Base-by-base conservation (phyloP, 139 green algal species). In the Tetraselmis striata region DNA sequence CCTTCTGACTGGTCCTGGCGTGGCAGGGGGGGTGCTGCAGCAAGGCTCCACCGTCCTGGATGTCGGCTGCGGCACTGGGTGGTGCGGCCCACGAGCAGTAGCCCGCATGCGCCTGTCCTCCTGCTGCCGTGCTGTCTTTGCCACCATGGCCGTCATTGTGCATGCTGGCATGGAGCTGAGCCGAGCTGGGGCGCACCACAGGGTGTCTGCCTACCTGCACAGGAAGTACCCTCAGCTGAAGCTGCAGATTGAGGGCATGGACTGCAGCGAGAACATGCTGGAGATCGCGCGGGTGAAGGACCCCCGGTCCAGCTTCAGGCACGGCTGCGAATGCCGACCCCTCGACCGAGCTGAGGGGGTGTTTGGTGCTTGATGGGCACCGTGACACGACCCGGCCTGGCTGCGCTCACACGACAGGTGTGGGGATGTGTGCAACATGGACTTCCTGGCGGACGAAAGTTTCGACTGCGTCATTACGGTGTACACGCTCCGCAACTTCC, bases 401-500 rank as follows among this genome's bases (percentile, higher is more conserved):
- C n/a, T n/a, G n/a, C n/a, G n/a, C n/a, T n/a, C n/a, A n/a, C n/a
- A n/a, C n/a, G n/a, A n/a, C 45, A 67, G 45, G 45, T 67, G 45
- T 67, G 82, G 82, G 28, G 31, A 85, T 79, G 77, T 77, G 27
- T 79, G 31, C 31, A 58, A 23, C 2, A 45, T 58, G 76, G n/a
- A n/a, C 28, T 80, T 80, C 67, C 45, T 67, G 45, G 67, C 76
- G 23, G 32, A 2, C 31, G 83, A 80, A 1, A 1, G 30, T 23
- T 86, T 81, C 78, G 83, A 86, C 75, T 26, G 23, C 2, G 83
- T 86, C 25, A 31, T 30, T 5, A 83, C 83, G 26, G 83, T 83
- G 78, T 86, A 86, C 67, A 86, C 83, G 2, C 32, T 86, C 30
- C 59, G 83, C 5, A 86, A 86, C 76, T 86, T 86, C 67, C 23